Evolutionary conservation across 1,284 basidiomycete genomes (phyloP).

Genomic region (Mixia osmundae): DNA sequence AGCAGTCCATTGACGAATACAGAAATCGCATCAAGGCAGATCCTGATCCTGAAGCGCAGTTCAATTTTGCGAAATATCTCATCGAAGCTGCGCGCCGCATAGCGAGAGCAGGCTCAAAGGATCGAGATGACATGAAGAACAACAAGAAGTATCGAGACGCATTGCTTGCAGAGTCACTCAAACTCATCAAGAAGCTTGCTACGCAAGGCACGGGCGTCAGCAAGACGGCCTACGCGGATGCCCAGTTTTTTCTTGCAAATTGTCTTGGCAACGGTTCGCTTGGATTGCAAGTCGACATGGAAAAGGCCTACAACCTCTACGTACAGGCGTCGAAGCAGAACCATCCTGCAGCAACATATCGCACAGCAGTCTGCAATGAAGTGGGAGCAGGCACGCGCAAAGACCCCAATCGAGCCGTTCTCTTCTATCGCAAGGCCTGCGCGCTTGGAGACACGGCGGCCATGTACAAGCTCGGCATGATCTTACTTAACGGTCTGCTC

Average conservation of each 20-base stretch:
- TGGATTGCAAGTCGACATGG: constrained; percentile 85
- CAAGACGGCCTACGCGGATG: constrained; percentile 57
- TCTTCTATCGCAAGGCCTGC: constrained; percentile 92
- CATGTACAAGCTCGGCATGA: constrained; percentile 98
- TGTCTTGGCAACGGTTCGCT: constrained; percentile 88
- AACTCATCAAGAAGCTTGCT: constrained; percentile 73
- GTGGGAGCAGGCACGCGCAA: constrained; percentile 93
- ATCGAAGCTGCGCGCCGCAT: constrained; percentile 97
- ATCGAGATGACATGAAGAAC: constrained; percentile 25
- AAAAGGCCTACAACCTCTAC: constrained; percentile 94
- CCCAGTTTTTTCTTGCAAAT: constrained; percentile 98
- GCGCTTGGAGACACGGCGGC: constrained; percentile 89
- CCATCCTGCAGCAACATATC: constrained; percentile 81
- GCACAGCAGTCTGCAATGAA: constrained; percentile 96
- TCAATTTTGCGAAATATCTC: constrained; percentile 87
- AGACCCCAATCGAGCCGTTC: constrained; percentile 65
- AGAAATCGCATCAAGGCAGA: constrained; percentile 89
- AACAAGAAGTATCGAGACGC: constrained; percentile 58
- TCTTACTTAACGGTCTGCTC: constrained; percentile 62
- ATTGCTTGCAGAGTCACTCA: constrained; percentile 67
- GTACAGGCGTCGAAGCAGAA: constrained; percentile 94
- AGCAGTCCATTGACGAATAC: constrained; percentile 93
- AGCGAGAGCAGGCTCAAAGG: constrained; percentile 38
- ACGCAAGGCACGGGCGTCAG: constrained; percentile 38
- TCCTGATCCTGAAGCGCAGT: constrained; percentile 96